These are phyloP conservation scores for Scortechinia acanthostroma DNA, from an alignment of 2,329 filamentous ascomycete genomes.

Conservation along the genomic window DNA sequence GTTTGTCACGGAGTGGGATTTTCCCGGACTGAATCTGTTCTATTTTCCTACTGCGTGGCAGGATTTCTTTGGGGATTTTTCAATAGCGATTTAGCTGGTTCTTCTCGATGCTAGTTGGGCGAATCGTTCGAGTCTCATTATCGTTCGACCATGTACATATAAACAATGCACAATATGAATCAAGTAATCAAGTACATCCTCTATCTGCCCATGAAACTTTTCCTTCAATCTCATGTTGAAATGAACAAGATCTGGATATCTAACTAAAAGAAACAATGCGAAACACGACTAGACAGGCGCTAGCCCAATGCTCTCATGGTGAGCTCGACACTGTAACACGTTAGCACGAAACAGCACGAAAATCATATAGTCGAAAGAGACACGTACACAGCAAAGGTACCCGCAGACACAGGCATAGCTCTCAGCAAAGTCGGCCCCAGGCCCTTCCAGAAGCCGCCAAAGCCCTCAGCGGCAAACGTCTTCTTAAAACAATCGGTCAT, in stretches of 20 bases:
- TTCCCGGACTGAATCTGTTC: slow-evolving; percentile 39
- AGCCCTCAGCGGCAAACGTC: slow-evolving; percentile 71
- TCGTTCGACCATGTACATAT: too few relatives aligned
- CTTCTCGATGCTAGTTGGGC: too few relatives aligned
- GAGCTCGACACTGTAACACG: slow-evolving; percentile 27
- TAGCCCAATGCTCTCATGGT: slow-evolving; percentile 34
- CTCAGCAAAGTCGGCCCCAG: slow-evolving; percentile 83
- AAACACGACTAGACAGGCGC: background rate
- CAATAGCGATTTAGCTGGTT: background rate
- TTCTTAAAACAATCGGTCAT: slow-evolving; percentile 88
- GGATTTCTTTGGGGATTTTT: slow-evolving; percentile 3
- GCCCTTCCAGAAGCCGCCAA: slow-evolving; percentile 88
- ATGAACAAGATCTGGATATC: too few relatives aligned
- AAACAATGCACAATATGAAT: too few relatives aligned
- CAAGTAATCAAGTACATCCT: too few relatives aligned
- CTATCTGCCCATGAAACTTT: too few relatives aligned
- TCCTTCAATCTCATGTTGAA: too few relatives aligned
- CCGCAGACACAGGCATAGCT: slow-evolving; percentile 93
- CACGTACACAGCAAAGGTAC: slow-evolving; percentile 86
- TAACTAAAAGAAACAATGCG: too few relatives aligned
- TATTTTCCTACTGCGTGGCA: slow-evolving; percentile 10
- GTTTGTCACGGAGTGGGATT: slow-evolving; percentile 50
- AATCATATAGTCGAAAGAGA: slow-evolving; percentile 28
- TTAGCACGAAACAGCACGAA: slow-evolving; percentile 7
- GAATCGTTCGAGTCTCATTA: too few relatives aligned